Evolutionary conservation across 148 eudicot species (phyloP).

Genomic region (Cornus suecica): DNA sequence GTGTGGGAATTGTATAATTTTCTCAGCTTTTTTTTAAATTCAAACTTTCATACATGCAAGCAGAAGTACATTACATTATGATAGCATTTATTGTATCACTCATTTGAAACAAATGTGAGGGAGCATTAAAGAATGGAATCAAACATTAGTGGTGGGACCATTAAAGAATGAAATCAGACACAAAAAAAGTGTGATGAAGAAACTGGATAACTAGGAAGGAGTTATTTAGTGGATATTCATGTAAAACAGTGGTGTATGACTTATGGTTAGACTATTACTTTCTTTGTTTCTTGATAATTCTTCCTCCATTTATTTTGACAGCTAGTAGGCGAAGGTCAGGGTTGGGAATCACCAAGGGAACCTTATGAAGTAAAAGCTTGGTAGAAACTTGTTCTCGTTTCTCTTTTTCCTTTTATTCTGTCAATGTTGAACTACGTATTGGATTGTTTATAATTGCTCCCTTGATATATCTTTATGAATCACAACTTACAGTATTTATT

Average conservation of each 20-base stretch:
- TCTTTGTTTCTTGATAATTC: not conserved
- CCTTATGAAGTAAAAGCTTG: conserved; percentile 95
- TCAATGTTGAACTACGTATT: not conserved
- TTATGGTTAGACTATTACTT: not conserved
- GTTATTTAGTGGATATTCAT: not conserved
- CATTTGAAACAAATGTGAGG: no score
- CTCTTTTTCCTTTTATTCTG: conserved; percentile 1
- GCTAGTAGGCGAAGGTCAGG: conserved; percentile 81
- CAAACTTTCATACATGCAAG: no score
- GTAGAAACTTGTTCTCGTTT: conserved; percentile 32
- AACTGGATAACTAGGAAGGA: not conserved
- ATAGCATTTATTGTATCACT: not conserved
- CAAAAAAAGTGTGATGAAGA: not conserved
- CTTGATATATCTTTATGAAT: not conserved
- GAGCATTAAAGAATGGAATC: not conserved
- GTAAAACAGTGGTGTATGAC: not conserved
- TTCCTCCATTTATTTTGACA: conserved; percentile 27
- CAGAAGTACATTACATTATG: no score
- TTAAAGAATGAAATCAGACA: not conserved
- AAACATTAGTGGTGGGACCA: no score
- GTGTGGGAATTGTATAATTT: no score
- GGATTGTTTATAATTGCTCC: not conserved
- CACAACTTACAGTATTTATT: not conserved
- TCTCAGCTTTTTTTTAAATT: no score
- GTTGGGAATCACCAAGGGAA: conserved; percentile 98